A percentile compares a stretch with the other conserved stretches of the same genome.
Conservation (phyloP, 768 basidiomycete species). For the Tulasnella sp. region DNA sequence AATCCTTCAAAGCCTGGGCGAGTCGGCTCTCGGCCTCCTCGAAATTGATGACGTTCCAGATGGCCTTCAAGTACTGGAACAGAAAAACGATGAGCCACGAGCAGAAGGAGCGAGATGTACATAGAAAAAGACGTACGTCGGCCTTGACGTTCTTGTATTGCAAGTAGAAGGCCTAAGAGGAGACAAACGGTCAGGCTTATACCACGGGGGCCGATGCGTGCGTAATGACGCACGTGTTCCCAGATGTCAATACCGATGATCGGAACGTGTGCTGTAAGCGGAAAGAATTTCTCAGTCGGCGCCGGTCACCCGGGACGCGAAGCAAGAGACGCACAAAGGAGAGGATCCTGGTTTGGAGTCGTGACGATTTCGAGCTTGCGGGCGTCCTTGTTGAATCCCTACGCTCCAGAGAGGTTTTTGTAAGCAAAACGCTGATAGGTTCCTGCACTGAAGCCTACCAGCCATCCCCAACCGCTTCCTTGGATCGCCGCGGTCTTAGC, state of each 20-base stretch:
- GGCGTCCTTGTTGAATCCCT: constrained; percentile 66
- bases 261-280: constrained; percentile 65
- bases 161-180: constrained; percentile 61
- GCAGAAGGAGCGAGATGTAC: background rate
- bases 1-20: constrained; percentile 39
- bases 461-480: constrained; percentile 99
- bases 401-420: background rate
- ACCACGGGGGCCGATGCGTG: background rate
- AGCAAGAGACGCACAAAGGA: constrained; percentile 48
- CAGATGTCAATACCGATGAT: constrained; percentile 97
- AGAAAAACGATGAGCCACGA: background rate
- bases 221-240: constrained; percentile 67
- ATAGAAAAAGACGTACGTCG: constrained; percentile 58
- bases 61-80: constrained; percentile 81
- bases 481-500: constrained; percentile 86
- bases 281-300: background rate
- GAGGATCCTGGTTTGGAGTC: constrained; percentile 94
- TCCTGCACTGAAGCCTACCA: constrained; percentile 49
- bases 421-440: background rate
- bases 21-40: constrained; percentile 74
- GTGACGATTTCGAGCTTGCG: constrained; percentile 86
- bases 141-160: constrained; percentile 91
- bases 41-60: constrained; percentile 97
- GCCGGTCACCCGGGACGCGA: background rate
- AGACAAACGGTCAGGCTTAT: background rate